Evolutionary conservation across 495 filamentous ascomycete genomes (phyloP).

Genomic region (Aspergillus bertholletiae): DNA sequence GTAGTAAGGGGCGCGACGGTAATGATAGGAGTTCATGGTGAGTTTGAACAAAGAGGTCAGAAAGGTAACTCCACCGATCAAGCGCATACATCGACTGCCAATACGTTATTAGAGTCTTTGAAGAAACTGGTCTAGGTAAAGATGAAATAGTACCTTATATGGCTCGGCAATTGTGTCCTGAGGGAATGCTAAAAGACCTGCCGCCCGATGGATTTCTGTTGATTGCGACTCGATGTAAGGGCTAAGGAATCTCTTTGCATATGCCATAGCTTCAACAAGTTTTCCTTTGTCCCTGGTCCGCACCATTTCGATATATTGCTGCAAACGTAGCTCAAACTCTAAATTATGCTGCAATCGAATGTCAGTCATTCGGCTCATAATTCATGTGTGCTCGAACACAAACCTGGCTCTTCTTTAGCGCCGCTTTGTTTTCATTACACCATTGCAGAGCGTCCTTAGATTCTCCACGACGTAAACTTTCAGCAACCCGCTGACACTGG

Average conservation of each 20-base stretch:
- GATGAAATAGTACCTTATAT: conserved; percentile 50
- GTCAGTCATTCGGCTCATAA: conserved; percentile 22
- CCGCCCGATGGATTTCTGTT: conserved; percentile 65
- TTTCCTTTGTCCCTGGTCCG: conserved; percentile 57
- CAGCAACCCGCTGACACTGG: conserved; percentile 70
- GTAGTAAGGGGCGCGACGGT: conserved; percentile 77
- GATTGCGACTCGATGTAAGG: conserved; percentile 65
- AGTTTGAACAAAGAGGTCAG: conserved; percentile 78
- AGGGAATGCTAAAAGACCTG: conserved; percentile 72
- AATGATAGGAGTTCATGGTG: conserved; percentile 86
- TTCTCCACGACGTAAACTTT: conserved; percentile 64
- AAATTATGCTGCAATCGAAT: conserved; percentile 66
- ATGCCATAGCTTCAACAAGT: conserved; percentile 68
- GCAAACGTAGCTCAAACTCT: conserved; percentile 90
- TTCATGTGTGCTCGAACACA: conserved; percentile 18
- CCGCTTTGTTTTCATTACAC: conserved; percentile 89
- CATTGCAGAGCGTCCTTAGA: conserved; percentile 78
- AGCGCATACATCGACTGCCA: conserved; percentile 66
- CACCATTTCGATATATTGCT: conserved; percentile 92
- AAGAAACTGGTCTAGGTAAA: neutral
- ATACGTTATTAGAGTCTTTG: neutral
- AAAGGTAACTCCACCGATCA: conserved; percentile 69
- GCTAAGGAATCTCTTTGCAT: conserved; percentile 77
- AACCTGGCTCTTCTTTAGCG: conserved; percentile 79
- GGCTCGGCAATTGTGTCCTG: conserved; percentile 59